Evolutionary conservation across 2,329 filamentous ascomycete species (phyloP), one percentile per base, ranked within the genome.

Genomic region (Bimuria novae-zelandiae): DNA sequence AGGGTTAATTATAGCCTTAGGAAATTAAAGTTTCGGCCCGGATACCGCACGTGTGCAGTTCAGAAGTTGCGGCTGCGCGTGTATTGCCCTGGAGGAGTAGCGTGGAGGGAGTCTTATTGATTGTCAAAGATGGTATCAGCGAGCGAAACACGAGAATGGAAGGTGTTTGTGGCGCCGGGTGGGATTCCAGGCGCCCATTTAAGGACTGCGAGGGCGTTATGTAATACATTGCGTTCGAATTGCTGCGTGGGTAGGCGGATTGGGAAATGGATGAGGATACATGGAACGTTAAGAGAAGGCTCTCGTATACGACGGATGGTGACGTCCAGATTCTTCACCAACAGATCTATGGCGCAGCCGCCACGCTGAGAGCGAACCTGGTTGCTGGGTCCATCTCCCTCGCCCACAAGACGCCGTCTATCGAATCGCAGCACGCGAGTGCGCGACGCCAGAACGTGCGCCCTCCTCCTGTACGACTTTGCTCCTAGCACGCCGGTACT

Each of bases 381-480:
- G 43, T 46, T 35, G 30, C 43, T 17, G 43, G 43, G 43, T 12
- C 43, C n/a, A 7, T 32, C 17, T 14, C 25, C 11, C 10, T 32
- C 39, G 3, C 10, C 16, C 16, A 11, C 11, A 16, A 14, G 19
- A 6, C 27, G 29, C 29, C 12, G 33, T 23, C 11, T 14, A 32
- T 33, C 43, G 43, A 46, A 46, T 46, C 19, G 43, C 30, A 23
- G 29, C 30, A 35, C 43, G 43, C 43, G 43, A 32, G 12, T 25
- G 43, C 43, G 30, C 43, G 35, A 33, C 42, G 27, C 29, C 14
- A 45, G 16, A 45, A 45, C 30, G 43, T 36, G 43, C 16, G 30
- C 30, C 17, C 16, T 22, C 30, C 29, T 17, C 19, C 7, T 36
- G 43, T 35, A 46, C 43, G 21, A 46, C 43, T 19, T 17, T 36